Evolutionary conservation across 345 rosid species (phyloP).

Genomic region (Gossypium arboreum): DNA sequence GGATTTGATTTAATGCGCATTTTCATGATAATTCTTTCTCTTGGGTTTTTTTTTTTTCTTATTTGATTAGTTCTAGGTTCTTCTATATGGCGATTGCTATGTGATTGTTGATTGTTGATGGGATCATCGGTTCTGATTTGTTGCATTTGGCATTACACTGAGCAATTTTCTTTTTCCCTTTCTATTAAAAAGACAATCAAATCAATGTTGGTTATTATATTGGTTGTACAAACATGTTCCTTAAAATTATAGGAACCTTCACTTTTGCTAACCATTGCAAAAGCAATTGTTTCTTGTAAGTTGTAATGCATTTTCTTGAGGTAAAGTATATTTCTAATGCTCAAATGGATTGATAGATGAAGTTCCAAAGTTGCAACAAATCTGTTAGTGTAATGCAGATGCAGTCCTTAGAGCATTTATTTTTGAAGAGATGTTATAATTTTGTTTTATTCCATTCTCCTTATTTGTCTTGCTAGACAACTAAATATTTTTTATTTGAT

Average conservation of each 20-base stretch:
- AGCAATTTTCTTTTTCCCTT: not conserved
- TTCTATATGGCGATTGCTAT: not conserved
- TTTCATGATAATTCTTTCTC: not conserved
- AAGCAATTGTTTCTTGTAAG: not conserved
- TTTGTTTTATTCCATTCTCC: not conserved
- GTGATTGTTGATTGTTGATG: not conserved
- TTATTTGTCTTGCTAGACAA: not conserved
- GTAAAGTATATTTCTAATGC: not conserved
- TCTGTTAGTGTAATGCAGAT: not conserved
- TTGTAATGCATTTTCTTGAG: not conserved
- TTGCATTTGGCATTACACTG: not conserved
- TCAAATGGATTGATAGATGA: not conserved
- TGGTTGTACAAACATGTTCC: not conserved
- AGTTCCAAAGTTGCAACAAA: not conserved
- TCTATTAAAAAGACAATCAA: not conserved
- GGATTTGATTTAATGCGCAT: not conserved
- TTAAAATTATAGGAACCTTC: not conserved
- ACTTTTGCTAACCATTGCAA: not conserved
- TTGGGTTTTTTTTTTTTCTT: not conserved
- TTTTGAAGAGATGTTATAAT: not conserved
- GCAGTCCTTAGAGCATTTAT: not conserved
- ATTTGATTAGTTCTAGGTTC: not conserved
- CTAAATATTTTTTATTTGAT: not conserved
- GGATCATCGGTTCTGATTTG: not conserved
- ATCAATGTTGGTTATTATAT: not conserved